These are phyloP conservation scores for Coemansia sp. DNA, from an alignment of 192 early-diverging fungal genomes.

Conservation along the genomic window DNA sequence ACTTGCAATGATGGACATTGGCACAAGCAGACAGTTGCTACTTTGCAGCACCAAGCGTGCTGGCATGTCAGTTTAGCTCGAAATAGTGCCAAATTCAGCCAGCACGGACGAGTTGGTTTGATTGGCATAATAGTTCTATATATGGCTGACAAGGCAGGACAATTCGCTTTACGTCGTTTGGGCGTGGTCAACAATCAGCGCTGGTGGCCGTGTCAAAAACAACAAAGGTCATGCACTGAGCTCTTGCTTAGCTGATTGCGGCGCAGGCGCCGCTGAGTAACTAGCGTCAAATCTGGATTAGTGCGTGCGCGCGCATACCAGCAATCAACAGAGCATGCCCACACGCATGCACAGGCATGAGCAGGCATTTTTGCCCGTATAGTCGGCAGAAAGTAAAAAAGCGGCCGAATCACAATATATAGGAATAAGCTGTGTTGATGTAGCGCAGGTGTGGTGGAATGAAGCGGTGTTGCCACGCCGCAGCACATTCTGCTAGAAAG, in stretches of 20 bases:
- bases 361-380: too few species aligned
- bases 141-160: neutral
- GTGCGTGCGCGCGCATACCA: neutral
- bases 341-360: too few species aligned
- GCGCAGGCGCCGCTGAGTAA: slow-evolving; percentile 12
- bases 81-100: neutral
- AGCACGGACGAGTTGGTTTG: neutral
- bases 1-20: too few species aligned
- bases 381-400: too few species aligned
- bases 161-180: neutral
- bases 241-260: slow-evolving; percentile 15
- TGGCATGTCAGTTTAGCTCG: neutral
- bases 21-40: too few species aligned
- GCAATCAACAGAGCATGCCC: too few species aligned
- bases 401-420: too few species aligned
- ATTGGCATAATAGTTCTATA: neutral
- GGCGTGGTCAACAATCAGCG: slow-evolving; percentile 2
- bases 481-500: too few species aligned
- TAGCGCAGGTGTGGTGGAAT: neutral
- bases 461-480: too few species aligned
- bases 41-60: neutral
- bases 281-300: slow-evolving; percentile 18
- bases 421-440: neutral
- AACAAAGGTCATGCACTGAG: neutral
- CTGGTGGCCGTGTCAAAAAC: neutral